A percentile compares a stretch with the other conserved stretches of the same genome.
phyloP scores from a whole-genome alignment of 129 eudicot genomes.

The Flaveria sonorensis region DNA sequence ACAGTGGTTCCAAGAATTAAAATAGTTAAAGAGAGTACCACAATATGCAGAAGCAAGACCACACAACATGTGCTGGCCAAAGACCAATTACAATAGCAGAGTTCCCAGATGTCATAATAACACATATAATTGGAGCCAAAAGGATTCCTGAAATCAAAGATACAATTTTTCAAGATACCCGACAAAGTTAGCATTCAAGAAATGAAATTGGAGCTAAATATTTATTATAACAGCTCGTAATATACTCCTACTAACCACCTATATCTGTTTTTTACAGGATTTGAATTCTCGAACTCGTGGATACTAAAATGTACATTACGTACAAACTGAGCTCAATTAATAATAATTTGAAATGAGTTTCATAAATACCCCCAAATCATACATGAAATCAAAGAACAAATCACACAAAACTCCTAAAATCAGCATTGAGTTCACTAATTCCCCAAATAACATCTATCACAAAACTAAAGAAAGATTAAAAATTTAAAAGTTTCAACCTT shows the following conservation, averaged over 20 bases:
- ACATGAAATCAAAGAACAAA: background rate
- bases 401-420: background rate
- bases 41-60: constrained; percentile 61
- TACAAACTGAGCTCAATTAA: background rate
- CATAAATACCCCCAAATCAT: background rate
- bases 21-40: constrained; percentile 46
- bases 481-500: constrained; percentile 46
- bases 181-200: background rate
- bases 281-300: no score
- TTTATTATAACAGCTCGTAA: no score
- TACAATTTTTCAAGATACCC: constrained; percentile 13
- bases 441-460: background rate
- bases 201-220: background rate
- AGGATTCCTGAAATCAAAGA: constrained; percentile 35
- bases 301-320: no score
- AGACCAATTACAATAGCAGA: constrained; percentile 72
- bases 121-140: constrained; percentile 70
- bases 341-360: background rate
- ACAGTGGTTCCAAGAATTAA: background rate
- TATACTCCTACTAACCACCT: no score
- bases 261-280: no score
- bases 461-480: background rate
- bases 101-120: constrained; percentile 63
- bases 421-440: background rate
- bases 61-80: constrained; percentile 72